Base-by-base conservation (phyloP, 2,329 filamentous ascomycete genomes). In the Talaromyces islandicus region DNA sequence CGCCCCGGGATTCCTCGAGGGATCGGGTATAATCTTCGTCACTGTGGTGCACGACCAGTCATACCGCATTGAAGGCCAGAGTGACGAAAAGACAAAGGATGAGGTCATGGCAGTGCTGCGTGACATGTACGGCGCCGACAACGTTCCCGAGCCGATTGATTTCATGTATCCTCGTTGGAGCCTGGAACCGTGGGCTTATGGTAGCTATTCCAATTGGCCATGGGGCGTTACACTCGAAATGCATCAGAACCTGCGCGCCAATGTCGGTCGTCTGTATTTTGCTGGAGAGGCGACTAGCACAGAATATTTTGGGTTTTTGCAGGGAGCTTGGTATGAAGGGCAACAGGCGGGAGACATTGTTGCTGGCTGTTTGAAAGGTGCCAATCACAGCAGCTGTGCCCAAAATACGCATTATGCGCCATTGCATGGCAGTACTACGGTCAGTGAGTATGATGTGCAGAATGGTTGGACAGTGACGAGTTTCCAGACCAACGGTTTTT, bases 161-260 rank as follows among this genome's bases (percentile, higher is more conserved):
- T 87, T 89, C 66, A 76, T 78, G 66, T 88, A 88, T 63, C 85
- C 86, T 1, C 78, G 83, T 43, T 87, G 84, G 85, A 82, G 71
- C 14, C 66, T 68, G 3, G 73, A 72, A 35, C 78, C 78, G 2
- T 82, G 81, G 80, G 66, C 78, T 0, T 84, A 81, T 58, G 87
- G 87, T 3, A 85, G 81, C 24, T 89, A 88, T 71, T 86, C 83
- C 41, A 88, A 88, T 69, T 89, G 86, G 87, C 87, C 87, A 0
- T 74, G 81, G 0, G 83, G 83, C 0, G 84, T 85, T 50, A 86
- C 83, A 0, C 75, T 89, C 0, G 83, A 88, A 66, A 83, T 80
- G 74, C 87, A 89, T 64, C 83, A 89, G 68, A 89, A 89, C 64
- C 75, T 89, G 11, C 81, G 87, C 0, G 84, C 86, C n/a, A 88